Base-by-base conservation (phyloP, 1,284 basidiomycete species). In the Pisolithus thermaeus region DNA sequence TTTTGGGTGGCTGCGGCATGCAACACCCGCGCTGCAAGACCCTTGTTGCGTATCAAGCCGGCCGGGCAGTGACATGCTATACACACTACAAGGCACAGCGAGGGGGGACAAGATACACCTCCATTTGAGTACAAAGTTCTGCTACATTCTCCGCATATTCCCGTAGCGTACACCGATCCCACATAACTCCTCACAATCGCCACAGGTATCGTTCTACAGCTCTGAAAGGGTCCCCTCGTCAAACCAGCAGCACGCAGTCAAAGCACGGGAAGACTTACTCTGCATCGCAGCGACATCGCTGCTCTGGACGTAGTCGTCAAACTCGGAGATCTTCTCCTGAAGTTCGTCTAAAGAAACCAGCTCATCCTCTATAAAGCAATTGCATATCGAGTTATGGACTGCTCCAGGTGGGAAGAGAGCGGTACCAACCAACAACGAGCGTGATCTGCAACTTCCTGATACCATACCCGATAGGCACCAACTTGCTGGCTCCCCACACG, bases 271-370 rank as follows among this genome's bases (percentile, higher is more conserved):
- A 42, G 8, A 74, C 86, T 59, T 67, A 90, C 88, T 92, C 71
- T 92, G 90, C 89, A 92, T 92, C 57, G 90, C 91, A 61, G 86
- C 85, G 58, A 97, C 69, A 71, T 99, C 97, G 45, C 89, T 80
- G 69, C 91, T 95, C 81, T 99, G 96, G 61, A 98, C 87, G 71
- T 90, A 93, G 70, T 99, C 97, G 53, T 97, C 95, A 63, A 94
- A 86, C 65, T 90, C 91, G 18, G 74, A 73, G 56, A 95, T 77
- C 76, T 87, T 80, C 67, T 97, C 94, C 74, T 98, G 93, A 59
- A 99, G 82, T 43, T 98, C 94, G 61, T 97, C 93, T 59, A 90
- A 76, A 20, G 94, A 97, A 56, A 99, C 87, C 64, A 95, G 90
- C 65, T 96, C 95, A 58, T 96, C 92, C 87, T 94, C 88, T 90